Base-by-base conservation (phyloP, 2,329 filamentous ascomycete genomes). In the Corniculantispora saksenae region DNA sequence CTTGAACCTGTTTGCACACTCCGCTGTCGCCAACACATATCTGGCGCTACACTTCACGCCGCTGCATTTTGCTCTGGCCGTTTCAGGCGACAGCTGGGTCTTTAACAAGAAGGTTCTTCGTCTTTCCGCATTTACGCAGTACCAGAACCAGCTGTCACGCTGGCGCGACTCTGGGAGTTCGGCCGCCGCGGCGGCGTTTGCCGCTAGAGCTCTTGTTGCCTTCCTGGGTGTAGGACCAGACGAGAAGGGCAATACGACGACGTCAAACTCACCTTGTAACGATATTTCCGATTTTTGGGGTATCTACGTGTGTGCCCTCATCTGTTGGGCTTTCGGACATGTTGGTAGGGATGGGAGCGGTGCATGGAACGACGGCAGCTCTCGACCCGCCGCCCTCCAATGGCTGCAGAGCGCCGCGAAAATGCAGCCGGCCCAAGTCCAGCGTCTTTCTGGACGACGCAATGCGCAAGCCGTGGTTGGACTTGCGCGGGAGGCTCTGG, bases 261-360 rank as follows among this genome's bases (percentile, higher is more conserved):
- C 53, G 61, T 65, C 69, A 32, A 67, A 65, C 27, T 67, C 69
- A 19, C 55, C 66, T 15, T 72, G 75, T 64, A 71, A 67, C 21
- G 79, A 82, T 61, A 76, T 86, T 50, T 81, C 80, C 2, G 80
- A 84, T 67, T 85, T 83, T 70, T 86, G 84, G 84, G 81, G 77
- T 38, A 70, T 87, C 57, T 87, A 88, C 69, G 81, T 84, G 9
- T 86, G 84, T 67, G 78, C 83, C 9, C 78, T 89, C 58, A 83
- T 88, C 68, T 86, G 83, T 75, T 89, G 86, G 86, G 84, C 85
- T 1, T 84, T 83, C 68, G 80, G 81, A 2, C 77, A 83, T 64
- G 66, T 67, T 10, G 68, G 69, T 45, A 47, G 53, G 54, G 43
- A 72, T 68, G 61, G 54, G 12, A 64, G 23, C 32, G 66, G 66